Evolutionary conservation across 805 yeast genomes (phyloP), one percentile per base, ranked within the genome.

Genomic region (Saccharomycopsis sp.): DNA sequence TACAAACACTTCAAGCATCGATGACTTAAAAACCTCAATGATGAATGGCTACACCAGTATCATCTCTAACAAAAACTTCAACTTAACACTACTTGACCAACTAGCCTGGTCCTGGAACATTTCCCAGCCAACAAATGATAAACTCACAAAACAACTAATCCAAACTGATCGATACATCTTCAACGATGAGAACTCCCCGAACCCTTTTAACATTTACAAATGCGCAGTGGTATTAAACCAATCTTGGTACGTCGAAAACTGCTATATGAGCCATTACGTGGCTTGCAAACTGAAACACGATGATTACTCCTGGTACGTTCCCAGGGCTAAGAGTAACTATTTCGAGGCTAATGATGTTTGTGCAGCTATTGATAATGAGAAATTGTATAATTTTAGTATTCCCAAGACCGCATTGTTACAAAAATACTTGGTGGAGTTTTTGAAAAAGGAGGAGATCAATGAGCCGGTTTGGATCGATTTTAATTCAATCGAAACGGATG

Each of bases 391-490:
- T 0, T 68, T 80, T 43, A 55, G 64, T 1, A 54, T 70, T 0
- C 88, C 88, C 0, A 51, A 52, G 6, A 61, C 72, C 1, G 68
- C 83, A 1, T 41, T 68, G 2, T 70, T 76, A 38, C 72, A 72
- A 41, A 44, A 38, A 3, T 48, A 49, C 13, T 48, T 66, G 15
- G 42, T 46, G 1, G 31, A 40, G 2, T 32, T 42, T 3, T 30
- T 64, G 20, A 48, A 50, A 0, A 30, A 40, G 0, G 45, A 50
- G 2, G 55, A 59, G 13, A 46, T 52, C 2, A 49, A 45, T 13
- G 57, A 49, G 12, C 71, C 72, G 0, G 62, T 75, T 0, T 88
- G 96, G 96, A 72, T 86, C 3, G 86, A 85, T 58, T 50, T 86
- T 47, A 88, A 89, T 54, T 84, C 88, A 14, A 67, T 89, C 18